phyloP scores from a whole-genome alignment of 2,329 filamentous ascomycete species.

The Purpureocillium takamizusanense region DNA sequence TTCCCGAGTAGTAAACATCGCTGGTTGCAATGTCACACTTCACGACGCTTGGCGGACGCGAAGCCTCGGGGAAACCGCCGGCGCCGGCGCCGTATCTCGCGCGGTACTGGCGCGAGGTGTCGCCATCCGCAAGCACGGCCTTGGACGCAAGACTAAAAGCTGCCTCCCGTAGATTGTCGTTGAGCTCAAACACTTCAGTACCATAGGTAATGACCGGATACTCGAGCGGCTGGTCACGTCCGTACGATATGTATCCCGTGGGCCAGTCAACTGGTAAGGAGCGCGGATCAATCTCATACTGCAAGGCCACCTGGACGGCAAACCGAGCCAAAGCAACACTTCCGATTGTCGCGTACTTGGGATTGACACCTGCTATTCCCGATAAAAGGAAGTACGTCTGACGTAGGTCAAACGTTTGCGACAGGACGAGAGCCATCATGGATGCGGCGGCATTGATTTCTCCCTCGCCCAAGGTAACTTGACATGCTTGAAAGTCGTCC shows the following conservation, averaged over 20 bases:
- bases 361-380: conserved; percentile 69
- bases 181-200: conserved; percentile 62
- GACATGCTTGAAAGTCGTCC: conserved; percentile 51
- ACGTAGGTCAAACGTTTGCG: conserved; percentile 52
- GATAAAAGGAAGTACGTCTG: conserved; percentile 62
- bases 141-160: conserved; percentile 41
- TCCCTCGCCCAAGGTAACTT: conserved; percentile 57
- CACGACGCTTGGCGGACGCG: conserved; percentile 42
- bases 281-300: conserved; percentile 66
- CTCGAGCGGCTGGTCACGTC: conserved; percentile 40
- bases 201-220: conserved; percentile 55
- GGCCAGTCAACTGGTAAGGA: conserved; percentile 57
- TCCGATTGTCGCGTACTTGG: conserved; percentile 55
- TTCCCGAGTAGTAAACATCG: conserved; percentile 63
- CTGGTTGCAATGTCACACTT: conserved; percentile 61
- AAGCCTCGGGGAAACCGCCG: conserved; percentile 29
- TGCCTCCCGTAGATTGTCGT: conserved; percentile 43
- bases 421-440: conserved; percentile 54
- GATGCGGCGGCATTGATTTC: conserved; percentile 70
- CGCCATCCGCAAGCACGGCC: conserved; percentile 43
- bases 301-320: conserved; percentile 64
- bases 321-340: conserved; percentile 61
- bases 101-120: conserved; percentile 42
- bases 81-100: conserved; percentile 37
- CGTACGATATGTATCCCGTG: conserved; percentile 62